Evolutionary conservation across 495 filamentous ascomycete genomes (phyloP).

Genomic region (Alectoria sarmentosa): DNA sequence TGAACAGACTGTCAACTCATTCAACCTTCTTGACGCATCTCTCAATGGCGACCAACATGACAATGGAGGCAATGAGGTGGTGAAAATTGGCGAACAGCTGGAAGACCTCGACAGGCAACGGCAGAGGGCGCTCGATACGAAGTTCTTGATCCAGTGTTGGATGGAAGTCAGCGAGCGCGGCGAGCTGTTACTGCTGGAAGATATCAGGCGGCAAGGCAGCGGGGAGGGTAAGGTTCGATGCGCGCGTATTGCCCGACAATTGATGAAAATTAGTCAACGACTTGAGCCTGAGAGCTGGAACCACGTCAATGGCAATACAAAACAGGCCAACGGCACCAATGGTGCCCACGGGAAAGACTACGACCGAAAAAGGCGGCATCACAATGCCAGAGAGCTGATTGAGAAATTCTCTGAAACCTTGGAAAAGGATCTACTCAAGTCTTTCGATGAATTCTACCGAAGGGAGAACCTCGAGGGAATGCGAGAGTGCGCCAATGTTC

Average conservation of each 20-base stretch:
- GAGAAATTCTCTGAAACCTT: slow-evolving; percentile 95
- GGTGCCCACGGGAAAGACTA: slow-evolving; percentile 37
- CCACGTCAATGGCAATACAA: slow-evolving; percentile 44
- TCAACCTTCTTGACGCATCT: slow-evolving; percentile 78
- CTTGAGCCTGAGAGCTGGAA: slow-evolving; percentile 69
- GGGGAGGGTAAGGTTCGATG: slow-evolving; percentile 83
- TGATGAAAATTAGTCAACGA: slow-evolving; percentile 80
- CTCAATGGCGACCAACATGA: slow-evolving; percentile 57
- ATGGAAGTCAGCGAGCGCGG: slow-evolving; percentile 82
- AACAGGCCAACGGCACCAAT: slow-evolving; percentile 50
- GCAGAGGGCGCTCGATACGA: slow-evolving; percentile 82
- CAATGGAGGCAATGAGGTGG: slow-evolving; percentile 70
- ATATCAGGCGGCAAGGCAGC: slow-evolving; percentile 67
- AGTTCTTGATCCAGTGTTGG: slow-evolving; percentile 95
- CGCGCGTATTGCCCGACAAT: slow-evolving; percentile 80
- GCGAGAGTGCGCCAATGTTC: slow-evolving; percentile 86
- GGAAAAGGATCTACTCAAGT: slow-evolving; percentile 90
- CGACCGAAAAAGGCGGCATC: slow-evolving; percentile 33
- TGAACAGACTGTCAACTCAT: slow-evolving; percentile 82
- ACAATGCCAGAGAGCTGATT: slow-evolving; percentile 79
- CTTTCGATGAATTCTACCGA: slow-evolving; percentile 94
- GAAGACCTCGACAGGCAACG: slow-evolving; percentile 92
- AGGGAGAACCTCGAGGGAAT: slow-evolving; percentile 93
- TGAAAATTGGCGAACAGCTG: slow-evolving; percentile 89
- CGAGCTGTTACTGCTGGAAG: slow-evolving; percentile 70